Evolutionary conservation across 176 grass and related monocot genomes (phyloP).

Genomic region (Carex cristatella): DNA sequence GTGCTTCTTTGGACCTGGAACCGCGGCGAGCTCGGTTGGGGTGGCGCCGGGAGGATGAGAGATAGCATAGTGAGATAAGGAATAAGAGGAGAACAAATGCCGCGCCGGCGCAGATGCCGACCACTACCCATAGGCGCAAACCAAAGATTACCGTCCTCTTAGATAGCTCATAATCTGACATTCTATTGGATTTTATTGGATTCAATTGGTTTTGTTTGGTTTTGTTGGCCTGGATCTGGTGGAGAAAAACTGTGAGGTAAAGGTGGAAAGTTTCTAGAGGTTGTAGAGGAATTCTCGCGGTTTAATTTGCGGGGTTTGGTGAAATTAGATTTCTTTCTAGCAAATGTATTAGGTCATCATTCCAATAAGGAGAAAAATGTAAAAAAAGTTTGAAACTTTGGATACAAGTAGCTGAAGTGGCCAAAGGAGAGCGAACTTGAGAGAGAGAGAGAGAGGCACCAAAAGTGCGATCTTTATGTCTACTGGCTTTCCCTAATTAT

Average conservation of each 20-base stretch:
- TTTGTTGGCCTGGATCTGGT: not conserved
- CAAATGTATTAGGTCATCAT: conserved; percentile 4
- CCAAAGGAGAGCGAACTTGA: not conserved
- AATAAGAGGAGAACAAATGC: conserved; percentile 81
- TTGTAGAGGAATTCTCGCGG: not conserved
- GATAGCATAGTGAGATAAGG: conserved; percentile 63
- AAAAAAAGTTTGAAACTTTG: not conserved
- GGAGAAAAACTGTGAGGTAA: not conserved
- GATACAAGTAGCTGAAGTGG: not conserved
- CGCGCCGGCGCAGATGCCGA: conserved; percentile 65
- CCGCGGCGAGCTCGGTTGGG: conserved; percentile 27
- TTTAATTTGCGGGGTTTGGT: conserved; percentile 15
- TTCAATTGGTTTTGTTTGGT: not conserved
- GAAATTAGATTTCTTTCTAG: not conserved
- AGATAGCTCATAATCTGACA: conserved; percentile 76
- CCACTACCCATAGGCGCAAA: conserved; percentile 68
- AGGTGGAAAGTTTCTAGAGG: not conserved
- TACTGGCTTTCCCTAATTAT: not conserved
- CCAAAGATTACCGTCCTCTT: conserved; percentile 75
- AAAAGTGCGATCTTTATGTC: not conserved
- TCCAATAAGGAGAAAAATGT: not conserved
- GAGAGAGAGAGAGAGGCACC: conserved; percentile 11
- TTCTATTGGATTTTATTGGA: conserved; percentile 21
- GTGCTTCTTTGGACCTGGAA: conserved; percentile 18
- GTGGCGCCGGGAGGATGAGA: conserved; percentile 54